Evolutionary conservation across 495 filamentous ascomycete species (phyloP).

Genomic region (Neurospora africana): DNA sequence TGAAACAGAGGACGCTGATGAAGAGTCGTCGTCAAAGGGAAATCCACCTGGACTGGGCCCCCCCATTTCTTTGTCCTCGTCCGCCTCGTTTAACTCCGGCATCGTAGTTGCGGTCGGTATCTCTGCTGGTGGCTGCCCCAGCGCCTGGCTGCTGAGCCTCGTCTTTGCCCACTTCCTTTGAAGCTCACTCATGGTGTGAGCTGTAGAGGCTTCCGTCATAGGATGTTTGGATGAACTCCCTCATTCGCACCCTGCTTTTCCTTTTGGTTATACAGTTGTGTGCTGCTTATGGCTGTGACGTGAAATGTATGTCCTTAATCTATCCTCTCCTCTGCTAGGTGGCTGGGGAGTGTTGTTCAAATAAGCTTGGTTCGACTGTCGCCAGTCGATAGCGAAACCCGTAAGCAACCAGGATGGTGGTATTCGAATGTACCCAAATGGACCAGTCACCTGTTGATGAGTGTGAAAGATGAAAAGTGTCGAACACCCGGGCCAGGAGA

Average conservation of each 20-base stretch:
- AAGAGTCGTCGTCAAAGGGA: constrained; percentile 57
- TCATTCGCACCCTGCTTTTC: background rate
- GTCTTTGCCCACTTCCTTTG: constrained; percentile 76
- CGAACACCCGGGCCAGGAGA: background rate
- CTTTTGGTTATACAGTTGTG: background rate
- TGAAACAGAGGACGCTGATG: constrained; percentile 65
- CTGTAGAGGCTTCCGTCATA: background rate
- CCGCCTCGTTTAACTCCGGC: constrained; percentile 38
- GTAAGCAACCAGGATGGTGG: background rate
- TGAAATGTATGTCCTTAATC: background rate
- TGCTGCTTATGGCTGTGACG: background rate
- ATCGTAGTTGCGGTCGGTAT: constrained; percentile 1
- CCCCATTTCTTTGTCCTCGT: constrained; percentile 36
- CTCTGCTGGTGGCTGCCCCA: constrained; percentile 2
- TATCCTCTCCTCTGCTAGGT: background rate
- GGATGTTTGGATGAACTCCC: background rate
- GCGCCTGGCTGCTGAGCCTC: constrained; percentile 42
- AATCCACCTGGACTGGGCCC: constrained; percentile 21
- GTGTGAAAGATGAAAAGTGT: background rate
- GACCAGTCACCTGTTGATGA: background rate
- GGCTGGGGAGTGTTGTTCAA: background rate
- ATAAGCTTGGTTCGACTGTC: background rate
- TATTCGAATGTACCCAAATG: background rate
- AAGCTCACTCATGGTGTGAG: constrained; percentile 65
- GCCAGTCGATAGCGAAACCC: background rate